Percentiles rank a stretch among this genome's conserved stretches.
Evolutionary conservation across 345 rosid species (phyloP).

Genomic region (Populus tremula): DNA sequence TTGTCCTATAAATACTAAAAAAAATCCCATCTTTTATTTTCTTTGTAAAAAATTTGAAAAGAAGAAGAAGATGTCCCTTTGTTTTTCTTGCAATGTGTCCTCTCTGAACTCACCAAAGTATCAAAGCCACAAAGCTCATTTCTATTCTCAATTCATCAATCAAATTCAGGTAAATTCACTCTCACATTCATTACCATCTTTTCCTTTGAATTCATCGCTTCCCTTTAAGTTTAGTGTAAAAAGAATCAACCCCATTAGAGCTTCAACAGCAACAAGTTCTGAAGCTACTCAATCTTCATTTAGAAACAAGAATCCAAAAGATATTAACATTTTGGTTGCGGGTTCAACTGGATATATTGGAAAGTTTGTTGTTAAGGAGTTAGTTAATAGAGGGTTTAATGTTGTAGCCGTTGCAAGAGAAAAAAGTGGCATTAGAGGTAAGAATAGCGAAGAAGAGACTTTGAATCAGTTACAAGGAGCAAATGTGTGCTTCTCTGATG

Average conservation of each 20-base stretch:
- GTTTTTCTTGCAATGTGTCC: slow-evolving; percentile 45
- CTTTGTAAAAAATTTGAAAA: background rate
- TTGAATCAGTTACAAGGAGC: slow-evolving; percentile 57
- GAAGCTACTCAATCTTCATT: slow-evolving; percentile 42
- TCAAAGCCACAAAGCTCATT: slow-evolving; percentile 27
- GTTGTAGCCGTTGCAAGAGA: slow-evolving; percentile 82
- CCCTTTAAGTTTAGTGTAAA: slow-evolving; percentile 29
- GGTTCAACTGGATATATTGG: slow-evolving; percentile 98
- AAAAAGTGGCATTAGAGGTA: slow-evolving; percentile 74
- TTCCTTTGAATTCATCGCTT: slow-evolving; percentile 13
- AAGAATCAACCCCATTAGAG: slow-evolving; percentile 36
- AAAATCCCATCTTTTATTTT: background rate
- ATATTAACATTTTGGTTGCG: slow-evolving; percentile 67
- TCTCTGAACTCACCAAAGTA: slow-evolving; percentile 30
- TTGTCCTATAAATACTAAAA: background rate
- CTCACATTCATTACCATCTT: slow-evolving; percentile 22
- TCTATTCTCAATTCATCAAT: slow-evolving; percentile 36
- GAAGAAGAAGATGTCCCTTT: slow-evolving; percentile 23
- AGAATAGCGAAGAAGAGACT: slow-evolving; percentile 60
- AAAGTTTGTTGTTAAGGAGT: slow-evolving; percentile 74
- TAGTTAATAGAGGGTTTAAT: slow-evolving; percentile 75
- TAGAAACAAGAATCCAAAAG: slow-evolving; percentile 55
- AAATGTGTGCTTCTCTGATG: slow-evolving; percentile 80
- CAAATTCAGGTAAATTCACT: slow-evolving; percentile 55
- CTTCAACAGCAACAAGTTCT: slow-evolving; percentile 38